Percentiles rank a stretch among this genome's conserved stretches.
Evolutionary conservation across 352 stramenopile species (phyloP).

Genomic region (Pythium rhizo-oryzae): DNA sequence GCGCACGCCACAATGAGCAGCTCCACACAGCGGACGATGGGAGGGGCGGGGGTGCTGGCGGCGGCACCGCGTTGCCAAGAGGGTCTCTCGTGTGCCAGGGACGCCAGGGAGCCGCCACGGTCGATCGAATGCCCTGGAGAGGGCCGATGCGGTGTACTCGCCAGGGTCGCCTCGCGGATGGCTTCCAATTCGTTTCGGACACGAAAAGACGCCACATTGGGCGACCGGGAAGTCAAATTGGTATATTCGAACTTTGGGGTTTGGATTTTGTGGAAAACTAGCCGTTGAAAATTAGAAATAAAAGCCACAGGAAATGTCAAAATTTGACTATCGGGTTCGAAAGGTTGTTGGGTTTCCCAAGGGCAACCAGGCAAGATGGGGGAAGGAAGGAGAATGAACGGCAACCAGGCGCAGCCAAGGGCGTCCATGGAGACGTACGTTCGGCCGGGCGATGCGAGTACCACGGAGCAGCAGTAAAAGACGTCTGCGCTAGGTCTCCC

Average conservation of each 20-base stretch:
- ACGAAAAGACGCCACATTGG: constrained; percentile 13
- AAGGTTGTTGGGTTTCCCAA: background rate
- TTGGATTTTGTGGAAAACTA: constrained; percentile 4
- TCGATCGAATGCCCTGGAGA: background rate
- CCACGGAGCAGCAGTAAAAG: too few species aligned
- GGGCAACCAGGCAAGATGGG: background rate
- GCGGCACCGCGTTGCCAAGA: too few species aligned
- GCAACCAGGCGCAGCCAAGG: too few species aligned
- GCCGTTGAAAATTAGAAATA: background rate
- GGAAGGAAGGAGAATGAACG: too few species aligned
- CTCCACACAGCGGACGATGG: too few species aligned
- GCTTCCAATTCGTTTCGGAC: constrained; percentile 22
- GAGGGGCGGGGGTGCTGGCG: too few species aligned
- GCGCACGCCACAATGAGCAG: too few species aligned
- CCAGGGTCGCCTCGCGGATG: constrained; percentile 1
- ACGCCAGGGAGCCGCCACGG: background rate
- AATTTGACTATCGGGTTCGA: background rate
- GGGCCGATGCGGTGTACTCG: background rate
- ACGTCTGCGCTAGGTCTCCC: too few species aligned
- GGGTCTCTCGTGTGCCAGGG: too few species aligned
- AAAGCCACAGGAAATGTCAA: background rate
- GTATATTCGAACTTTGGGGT: background rate
- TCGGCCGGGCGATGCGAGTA: too few species aligned
- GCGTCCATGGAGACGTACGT: too few species aligned
- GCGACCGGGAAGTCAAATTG: constrained; percentile 14